These are phyloP conservation scores for Saururus chinensis DNA, from an alignment of 164 flowering plant species.

Conservation along the genomic window DNA sequence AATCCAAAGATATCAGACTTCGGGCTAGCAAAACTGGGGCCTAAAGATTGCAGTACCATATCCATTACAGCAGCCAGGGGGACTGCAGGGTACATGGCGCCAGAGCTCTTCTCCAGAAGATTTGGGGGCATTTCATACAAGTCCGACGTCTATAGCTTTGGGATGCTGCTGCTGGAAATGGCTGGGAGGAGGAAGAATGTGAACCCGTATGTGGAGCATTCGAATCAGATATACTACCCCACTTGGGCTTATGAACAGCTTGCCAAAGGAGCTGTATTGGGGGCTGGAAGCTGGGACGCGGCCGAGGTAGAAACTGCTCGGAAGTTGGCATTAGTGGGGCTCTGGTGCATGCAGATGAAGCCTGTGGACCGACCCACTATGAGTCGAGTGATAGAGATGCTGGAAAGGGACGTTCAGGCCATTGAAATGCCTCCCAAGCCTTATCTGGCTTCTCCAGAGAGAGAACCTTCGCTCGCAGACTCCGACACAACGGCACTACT, in stretches of 20 bases:
- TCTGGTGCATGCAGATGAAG: conserved; percentile 12
- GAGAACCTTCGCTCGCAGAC: conserved; percentile 2
- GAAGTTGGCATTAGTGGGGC: conserved; percentile 8
- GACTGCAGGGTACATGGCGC: conserved; percentile 7
- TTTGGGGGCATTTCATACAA: conserved; percentile 6
- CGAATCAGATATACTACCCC: conserved; percentile 2
- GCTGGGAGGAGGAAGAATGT: neutral
- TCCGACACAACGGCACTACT: neutral
- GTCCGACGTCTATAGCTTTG: conserved; percentile 10
- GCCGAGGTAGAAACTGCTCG: neutral
- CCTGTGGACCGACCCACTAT: conserved; percentile 6
- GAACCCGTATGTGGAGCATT: neutral
- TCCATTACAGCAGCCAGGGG: conserved; percentile 2
- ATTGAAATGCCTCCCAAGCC: conserved; percentile 11
- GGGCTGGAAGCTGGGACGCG: neutral
- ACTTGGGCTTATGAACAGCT: conserved; percentile 7
- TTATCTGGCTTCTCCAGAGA: conserved; percentile 1
- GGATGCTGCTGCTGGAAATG: conserved; percentile 11
- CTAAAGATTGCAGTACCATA: neutral
- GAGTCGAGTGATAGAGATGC: conserved; percentile 7
- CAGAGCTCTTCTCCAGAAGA: neutral
- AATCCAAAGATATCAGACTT: conserved; percentile 13
- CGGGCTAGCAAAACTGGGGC: conserved; percentile 9
- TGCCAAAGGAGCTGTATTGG: neutral
- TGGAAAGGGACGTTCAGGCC: neutral